Evolutionary conservation across 768 basidiomycete genomes (phyloP), one percentile per base, ranked within the genome.

Genomic region (Tephrocybe sp.): DNA sequence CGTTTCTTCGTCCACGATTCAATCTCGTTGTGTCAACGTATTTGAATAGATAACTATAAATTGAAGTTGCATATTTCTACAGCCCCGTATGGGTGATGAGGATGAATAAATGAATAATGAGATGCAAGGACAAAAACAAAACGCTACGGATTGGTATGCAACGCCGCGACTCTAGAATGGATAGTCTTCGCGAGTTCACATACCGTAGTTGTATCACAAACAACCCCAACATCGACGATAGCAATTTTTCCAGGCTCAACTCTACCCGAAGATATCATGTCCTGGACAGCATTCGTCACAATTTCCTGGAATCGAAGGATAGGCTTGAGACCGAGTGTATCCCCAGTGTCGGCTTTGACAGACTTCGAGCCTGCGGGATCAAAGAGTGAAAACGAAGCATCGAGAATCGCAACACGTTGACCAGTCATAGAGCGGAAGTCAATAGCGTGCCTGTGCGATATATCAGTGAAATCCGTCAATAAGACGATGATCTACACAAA

Each of bases 391-490:
- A 80, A 72, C 0, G 88, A 85, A 3, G 76, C 87, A 60, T 92
- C 90, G n/a, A 91, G 65, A 42, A 93, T 80, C 16, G 76, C 80
- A 11, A 91, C 76, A 11, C 81, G 80, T 55, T 79, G 75, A 29
- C 73, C 74, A 10, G 72, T 76, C 79, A 91, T 80, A 59, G 91
- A 72, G 57, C 90, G 80, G 64, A 91, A 82, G 62, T 93, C 90
- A 45, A 93, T 72, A 0, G 87, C 89, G 61, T 91, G 82, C 58
- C 87, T 88, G 49, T 48, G 18, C 60, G 42, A 39, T 29, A 38
- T 34, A 42, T 42, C 11, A 25, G 52, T 33, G 38, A 15, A 49
- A 21, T n/a, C 41, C 11, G 16, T 36, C 29, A 24, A 16, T 19
- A 38, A 45, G 27, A 18, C 39, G 29, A 23, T 34, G 15, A n/a